Percentiles rank a stretch among this genome's conserved stretches.
Evolutionary conservation across 345 rosid species (phyloP).

Genomic region (Psidium guajava): DNA sequence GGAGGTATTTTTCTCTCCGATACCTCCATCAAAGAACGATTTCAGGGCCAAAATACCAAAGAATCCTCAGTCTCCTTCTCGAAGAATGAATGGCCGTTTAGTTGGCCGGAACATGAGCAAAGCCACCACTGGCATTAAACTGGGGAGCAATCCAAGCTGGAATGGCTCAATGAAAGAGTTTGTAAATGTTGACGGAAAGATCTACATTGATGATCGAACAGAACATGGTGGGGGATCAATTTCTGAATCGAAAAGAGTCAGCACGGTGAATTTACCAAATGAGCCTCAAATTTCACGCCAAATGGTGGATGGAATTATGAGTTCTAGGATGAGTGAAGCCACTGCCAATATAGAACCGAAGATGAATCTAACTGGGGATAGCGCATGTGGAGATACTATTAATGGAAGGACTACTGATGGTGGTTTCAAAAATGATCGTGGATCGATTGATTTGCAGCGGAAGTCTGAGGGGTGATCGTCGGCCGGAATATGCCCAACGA

Average conservation of each 20-base stretch:
- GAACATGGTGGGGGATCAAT: background rate
- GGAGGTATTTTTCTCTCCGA: slow-evolving; percentile 58
- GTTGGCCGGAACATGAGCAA: slow-evolving; percentile 37
- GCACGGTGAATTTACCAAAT: background rate
- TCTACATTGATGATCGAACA: background rate
- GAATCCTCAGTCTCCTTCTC: slow-evolving; percentile 40
- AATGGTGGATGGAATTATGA: background rate
- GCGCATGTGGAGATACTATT: background rate
- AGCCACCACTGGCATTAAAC: slow-evolving; percentile 37
- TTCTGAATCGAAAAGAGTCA: background rate
- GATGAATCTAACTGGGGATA: background rate
- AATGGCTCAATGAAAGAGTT: slow-evolving; percentile 20
- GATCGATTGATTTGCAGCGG: background rate
- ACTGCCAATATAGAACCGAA: background rate
- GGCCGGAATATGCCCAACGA: background rate
- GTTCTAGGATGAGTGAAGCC: background rate
- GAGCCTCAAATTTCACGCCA: background rate
- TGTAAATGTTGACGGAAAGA: slow-evolving; percentile 17
- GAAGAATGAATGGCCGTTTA: slow-evolving; percentile 25
- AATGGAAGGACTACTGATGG: background rate
- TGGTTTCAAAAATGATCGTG: background rate
- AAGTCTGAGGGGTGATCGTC: background rate
- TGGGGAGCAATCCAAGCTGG: slow-evolving; percentile 70
- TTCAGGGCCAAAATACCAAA: slow-evolving; percentile 60
- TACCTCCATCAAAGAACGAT: slow-evolving; percentile 63